phyloP scores from a whole-genome alignment of 441 rosid genomes.

The Lepidium campestre region DNA sequence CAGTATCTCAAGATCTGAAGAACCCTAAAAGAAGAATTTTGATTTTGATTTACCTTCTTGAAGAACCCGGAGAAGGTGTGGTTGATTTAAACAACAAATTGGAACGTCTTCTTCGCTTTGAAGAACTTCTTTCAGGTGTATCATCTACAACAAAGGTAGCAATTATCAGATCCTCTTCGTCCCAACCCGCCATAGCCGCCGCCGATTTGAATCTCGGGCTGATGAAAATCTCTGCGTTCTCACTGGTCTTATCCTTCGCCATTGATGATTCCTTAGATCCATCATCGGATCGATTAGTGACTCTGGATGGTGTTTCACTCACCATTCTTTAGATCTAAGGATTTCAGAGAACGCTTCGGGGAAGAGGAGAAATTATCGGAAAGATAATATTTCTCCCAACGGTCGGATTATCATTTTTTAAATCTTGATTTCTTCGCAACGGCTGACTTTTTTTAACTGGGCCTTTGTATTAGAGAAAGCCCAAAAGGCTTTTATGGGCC shows the following conservation, averaged over 20 bases:
- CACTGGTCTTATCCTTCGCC: constrained; percentile 12
- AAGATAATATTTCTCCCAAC: constrained; percentile 29
- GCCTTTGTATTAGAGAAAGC: not conserved
- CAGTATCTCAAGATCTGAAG: not conserved
- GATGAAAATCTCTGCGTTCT: constrained; percentile 36
- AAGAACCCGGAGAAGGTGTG: constrained; percentile 61
- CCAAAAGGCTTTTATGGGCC: not conserved
- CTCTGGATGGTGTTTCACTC: constrained; percentile 26
- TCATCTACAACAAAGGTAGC: constrained; percentile 83
- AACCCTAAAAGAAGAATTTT: constrained; percentile 1
- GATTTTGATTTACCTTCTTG: constrained; percentile 50
- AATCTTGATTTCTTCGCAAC: constrained; percentile 2
- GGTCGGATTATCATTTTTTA: constrained; percentile 40
- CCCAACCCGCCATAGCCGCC: constrained; percentile 99
- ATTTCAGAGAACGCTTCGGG: constrained; percentile 3
- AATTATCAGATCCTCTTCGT: constrained; percentile 72
- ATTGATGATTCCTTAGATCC: constrained; percentile 21
- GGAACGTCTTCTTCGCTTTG: constrained; percentile 55
- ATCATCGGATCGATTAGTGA: constrained; percentile 22
- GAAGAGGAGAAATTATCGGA: not conserved
- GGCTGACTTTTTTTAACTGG: not conserved
- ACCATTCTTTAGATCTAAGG: constrained; percentile 34
- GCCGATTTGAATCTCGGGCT: constrained; percentile 84
- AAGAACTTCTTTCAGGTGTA: constrained; percentile 64
- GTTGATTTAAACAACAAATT: constrained; percentile 53